A percentile compares a stretch with the other conserved stretches of the same genome.
Conservation (phyloP, 768 basidiomycete species). For the Paxillus rubicundulus region DNA sequence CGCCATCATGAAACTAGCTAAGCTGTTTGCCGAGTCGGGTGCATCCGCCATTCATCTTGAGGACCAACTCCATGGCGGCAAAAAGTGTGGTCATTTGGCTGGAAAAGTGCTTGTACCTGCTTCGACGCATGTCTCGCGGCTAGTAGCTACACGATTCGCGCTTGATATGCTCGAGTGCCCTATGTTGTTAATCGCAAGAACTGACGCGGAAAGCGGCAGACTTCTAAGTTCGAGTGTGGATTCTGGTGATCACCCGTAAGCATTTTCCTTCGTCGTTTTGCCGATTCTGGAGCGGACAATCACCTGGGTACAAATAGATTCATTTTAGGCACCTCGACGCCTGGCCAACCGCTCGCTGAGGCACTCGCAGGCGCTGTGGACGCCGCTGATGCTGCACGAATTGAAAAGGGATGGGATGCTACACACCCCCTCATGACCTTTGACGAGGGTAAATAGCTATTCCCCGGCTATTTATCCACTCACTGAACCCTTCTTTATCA, state of each 20-base stretch:
- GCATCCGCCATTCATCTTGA: slow-evolving; percentile 90
- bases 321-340: slow-evolving; percentile 59
- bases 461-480: slow-evolving; percentile 45
- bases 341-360: slow-evolving; percentile 59
- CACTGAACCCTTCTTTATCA: not conserved
- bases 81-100: slow-evolving; percentile 91
- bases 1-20: slow-evolving; percentile 90
- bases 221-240: slow-evolving; percentile 85
- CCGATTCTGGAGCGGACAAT: slow-evolving; percentile 4
- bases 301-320: slow-evolving; percentile 40
- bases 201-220: slow-evolving; percentile 86
- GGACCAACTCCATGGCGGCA: slow-evolving; percentile 92
- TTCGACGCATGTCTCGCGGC: slow-evolving; percentile 80
- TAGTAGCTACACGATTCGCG: slow-evolving; percentile 85
- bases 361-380: slow-evolving; percentile 62
- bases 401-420: slow-evolving; percentile 77
- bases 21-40: slow-evolving; percentile 93
- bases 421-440: slow-evolving; percentile 75
- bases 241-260: slow-evolving; percentile 63
- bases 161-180: slow-evolving; percentile 86
- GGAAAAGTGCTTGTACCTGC: slow-evolving; percentile 93
- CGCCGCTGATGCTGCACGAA: slow-evolving; percentile 64
- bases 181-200: slow-evolving; percentile 87
- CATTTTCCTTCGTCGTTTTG: slow-evolving; percentile 24
- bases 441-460: slow-evolving; percentile 60